Evolutionary conservation across 2,329 filamentous ascomycete species (phyloP), one percentile per base, ranked within the genome.

Genomic region (Camillea tinctor): DNA sequence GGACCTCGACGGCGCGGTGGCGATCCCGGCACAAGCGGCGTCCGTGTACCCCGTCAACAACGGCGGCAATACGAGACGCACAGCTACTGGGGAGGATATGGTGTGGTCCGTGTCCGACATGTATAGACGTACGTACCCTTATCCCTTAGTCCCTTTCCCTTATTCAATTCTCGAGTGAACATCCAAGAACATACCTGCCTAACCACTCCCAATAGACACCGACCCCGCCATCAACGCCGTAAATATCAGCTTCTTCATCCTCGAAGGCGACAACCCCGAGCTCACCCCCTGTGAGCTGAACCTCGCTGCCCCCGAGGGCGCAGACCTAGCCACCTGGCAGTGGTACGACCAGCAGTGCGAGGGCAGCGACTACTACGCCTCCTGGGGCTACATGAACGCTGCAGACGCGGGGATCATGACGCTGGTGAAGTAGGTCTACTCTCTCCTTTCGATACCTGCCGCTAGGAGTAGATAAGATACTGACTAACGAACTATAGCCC

Each of bases 361-460:
- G 1, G 58, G 57, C 1, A 61, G 59, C 22, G 64, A 55, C 8
- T 69, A 58, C 22, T 61, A 50, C n/a, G 66, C 60, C 3, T 68
- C 65, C 3, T 69, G 67, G 68, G 67, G 64, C 23, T 69, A 68
- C 55, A n/a, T 61, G 55, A 21, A 23, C 2, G 22, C 26, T 4
- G 54, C 30, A 19, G 64, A 70, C 44, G 60, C 64, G 1, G 68
- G 61, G 3, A 59, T 69, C 55, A 68, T 70, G 67, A 70, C 67
- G 1, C 56, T 69, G 48, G 63, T 66, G 44, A 66, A 58, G 65
- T 68, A 63, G 57, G 66, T 52, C 22, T 4, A 8, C 13, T 7
- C 40, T 53, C 3, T 4, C 15, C 21, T 24, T 2, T 22, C 20
- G 17, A 13, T 30, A 4, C 6, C 17, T 19, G n/a, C n/a, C n/a